Evolutionary conservation across 1,284 basidiomycete genomes (phyloP).

Genomic region (Cutaneotrichosporon arboriforme): DNA sequence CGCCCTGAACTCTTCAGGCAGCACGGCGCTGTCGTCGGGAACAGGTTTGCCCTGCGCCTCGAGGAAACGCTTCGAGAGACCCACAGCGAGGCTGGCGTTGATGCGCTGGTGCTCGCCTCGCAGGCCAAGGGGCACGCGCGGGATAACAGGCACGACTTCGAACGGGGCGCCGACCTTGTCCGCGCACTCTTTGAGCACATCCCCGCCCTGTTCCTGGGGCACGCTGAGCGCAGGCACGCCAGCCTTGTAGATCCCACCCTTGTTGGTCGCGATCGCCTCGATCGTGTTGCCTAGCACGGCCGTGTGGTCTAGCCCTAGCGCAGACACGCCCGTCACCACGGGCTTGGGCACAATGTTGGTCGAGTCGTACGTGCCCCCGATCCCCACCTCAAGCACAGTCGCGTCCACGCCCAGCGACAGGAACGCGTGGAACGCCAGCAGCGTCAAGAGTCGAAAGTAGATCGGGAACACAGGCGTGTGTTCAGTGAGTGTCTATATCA

Average conservation of each 20-base stretch:
- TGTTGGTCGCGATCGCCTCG: constrained; percentile 87
- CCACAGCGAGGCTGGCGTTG: constrained; percentile 84
- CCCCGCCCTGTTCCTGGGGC: constrained; percentile 63
- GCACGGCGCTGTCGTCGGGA: constrained; percentile 27
- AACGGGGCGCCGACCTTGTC: constrained; percentile 56
- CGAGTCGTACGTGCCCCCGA: constrained; percentile 90
- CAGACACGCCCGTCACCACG: constrained; percentile 79
- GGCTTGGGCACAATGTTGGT: constrained; percentile 94
- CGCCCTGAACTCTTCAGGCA: constrained; percentile 57
- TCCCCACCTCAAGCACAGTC: constrained; percentile 92
- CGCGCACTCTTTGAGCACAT: constrained; percentile 64
- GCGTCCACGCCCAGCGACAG: constrained; percentile 67
- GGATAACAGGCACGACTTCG: constrained; percentile 34
- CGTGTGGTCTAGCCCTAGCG: constrained; percentile 92
- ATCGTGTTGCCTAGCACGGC: constrained; percentile 84
- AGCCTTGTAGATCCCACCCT: constrained; percentile 93
- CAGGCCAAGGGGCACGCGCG: constrained; percentile 58
- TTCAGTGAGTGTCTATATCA: constrained; percentile 50
- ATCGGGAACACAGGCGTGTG: constrained; percentile 63
- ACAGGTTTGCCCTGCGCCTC: constrained; percentile 37
- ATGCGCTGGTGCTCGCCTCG: constrained; percentile 82
- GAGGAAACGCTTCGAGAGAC: constrained; percentile 68
- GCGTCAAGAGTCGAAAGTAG: constrained; percentile 91
- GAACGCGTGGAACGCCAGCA: constrained; percentile 90
- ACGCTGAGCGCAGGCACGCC: constrained; percentile 82